Conservation (phyloP, 2,329 filamentous ascomycete species). For the Aspergillus fijiensis region DNA sequence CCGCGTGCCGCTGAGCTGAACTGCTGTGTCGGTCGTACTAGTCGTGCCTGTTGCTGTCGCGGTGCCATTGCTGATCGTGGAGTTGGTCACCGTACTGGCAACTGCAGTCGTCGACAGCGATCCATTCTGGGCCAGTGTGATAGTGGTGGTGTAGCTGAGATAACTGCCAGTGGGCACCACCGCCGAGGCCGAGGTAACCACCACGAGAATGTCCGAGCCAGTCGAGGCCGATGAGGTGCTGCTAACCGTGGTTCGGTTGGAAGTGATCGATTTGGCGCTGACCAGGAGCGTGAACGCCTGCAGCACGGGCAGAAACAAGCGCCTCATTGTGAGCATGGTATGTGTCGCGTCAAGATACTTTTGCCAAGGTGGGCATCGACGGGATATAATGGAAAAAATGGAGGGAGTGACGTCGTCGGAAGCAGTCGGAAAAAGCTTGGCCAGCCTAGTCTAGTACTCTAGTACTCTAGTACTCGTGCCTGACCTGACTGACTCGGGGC, state of each 20-base stretch:
- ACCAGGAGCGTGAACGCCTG: neutral
- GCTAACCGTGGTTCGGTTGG: neutral
- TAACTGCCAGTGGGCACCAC: slow-evolving; percentile 42
- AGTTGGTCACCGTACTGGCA: slow-evolving; percentile 15
- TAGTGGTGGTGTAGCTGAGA: slow-evolving; percentile 37
- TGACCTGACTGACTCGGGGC: too few species aligned
- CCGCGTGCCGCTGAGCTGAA: slow-evolving; percentile 21
- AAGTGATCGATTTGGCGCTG: neutral
- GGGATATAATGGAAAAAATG: neutral
- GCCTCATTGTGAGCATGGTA: neutral
- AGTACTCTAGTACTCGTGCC: too few species aligned
- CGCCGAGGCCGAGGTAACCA: neutral
- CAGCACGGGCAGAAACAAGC: neutral
- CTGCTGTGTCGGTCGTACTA: neutral
- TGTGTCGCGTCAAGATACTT: neutral
- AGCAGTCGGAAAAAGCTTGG: neutral
- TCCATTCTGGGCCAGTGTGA: slow-evolving; percentile 22
- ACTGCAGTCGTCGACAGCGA: neutral
- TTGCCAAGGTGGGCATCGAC: neutral
- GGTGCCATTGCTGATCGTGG: slow-evolving; percentile 29
- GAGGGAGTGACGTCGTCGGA: neutral
- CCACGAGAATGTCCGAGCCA: neutral
- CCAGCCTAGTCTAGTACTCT: neutral
- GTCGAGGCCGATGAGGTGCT: neutral
- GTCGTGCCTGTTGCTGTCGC: slow-evolving; percentile 23